Evolutionary conservation across 352 stramenopile genomes (phyloP), one percentile per base, ranked within the genome.

Genomic region (Globisporangium recalcitrans): DNA sequence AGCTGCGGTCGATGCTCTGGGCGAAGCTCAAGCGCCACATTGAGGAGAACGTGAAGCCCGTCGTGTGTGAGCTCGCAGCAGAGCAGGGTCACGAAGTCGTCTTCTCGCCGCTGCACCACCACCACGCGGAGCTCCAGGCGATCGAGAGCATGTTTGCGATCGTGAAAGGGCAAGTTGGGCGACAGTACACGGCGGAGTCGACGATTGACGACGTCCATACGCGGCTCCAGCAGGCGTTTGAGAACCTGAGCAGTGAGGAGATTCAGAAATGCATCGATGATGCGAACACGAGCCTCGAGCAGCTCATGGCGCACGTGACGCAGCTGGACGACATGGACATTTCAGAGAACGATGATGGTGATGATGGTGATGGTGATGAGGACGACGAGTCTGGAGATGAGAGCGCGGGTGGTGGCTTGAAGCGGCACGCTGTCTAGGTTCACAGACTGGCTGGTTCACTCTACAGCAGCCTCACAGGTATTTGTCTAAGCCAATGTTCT

Each of bases 1-100:
- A 62, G n/a, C 27, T 62, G 38, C 56, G 56, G 13, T 52, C 46
- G 21, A 62, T 54, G 21, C 46, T 62, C n/a, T 62, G 57, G 57
- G 46, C 22, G 9, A 53, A 55, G 42, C 31, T 62, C 9, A 19
- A 54, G 26, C 19, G 31, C 4, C 22, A 62, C n/a, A 47, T 62
- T 32, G 11, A 62, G 27, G 27, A 62, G 40, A 24, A 62, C 21
- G 42, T 62, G n/a, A 31, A 53, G 22, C 56, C 56, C 10, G 14
- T 53, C 9, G 56, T 55, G 27, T 44, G 56, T 32, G n/a, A 24
- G 7, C 27, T 62, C 14, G 56, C 56, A 19, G 31, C 26, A 19
- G 31, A 62, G 27, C 29, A 62, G 13, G 42, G 29, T 21, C 56
- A 62, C 19, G 56, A 62, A n/a, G 40, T 62, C n/a, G 42, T 62